phyloP scores from a whole-genome alignment of 148 eudicot species.

The Chenopodium suecicum region DNA sequence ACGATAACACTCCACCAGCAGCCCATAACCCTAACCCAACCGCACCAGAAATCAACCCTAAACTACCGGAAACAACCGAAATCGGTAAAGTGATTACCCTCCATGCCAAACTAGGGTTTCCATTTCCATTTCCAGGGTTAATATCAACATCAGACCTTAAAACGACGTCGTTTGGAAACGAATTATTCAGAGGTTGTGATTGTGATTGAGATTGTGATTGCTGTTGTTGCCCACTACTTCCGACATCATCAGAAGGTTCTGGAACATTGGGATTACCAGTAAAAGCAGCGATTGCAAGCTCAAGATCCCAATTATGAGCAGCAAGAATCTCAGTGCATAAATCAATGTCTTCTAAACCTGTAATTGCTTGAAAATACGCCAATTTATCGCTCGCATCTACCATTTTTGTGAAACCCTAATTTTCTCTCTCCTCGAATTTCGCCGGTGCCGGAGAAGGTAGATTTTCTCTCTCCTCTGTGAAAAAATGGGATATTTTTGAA shows the following conservation, averaged over 20 bases:
- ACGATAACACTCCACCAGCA: conserved; percentile 73
- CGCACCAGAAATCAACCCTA: conserved; percentile 80
- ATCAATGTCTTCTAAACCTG: conserved; percentile 79
- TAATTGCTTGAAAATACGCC: conserved; percentile 82
- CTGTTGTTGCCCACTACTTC: not conserved
- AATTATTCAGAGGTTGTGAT: not conserved
- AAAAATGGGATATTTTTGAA: not conserved
- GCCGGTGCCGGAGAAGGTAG: not conserved
- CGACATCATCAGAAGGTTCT: conserved; percentile 15
- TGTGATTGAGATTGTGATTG: too few species aligned
- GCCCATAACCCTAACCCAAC: conserved; percentile 86
- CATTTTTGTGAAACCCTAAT: conserved; percentile 32
- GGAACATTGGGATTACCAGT: conserved; percentile 36
- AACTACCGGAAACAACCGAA: conserved; percentile 62
- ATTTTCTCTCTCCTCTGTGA: not conserved
- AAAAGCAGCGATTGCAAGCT: conserved; percentile 70
- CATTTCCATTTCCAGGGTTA: conserved; percentile 4
- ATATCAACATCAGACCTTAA: conserved; percentile 26
- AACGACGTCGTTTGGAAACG: conserved; percentile 10
- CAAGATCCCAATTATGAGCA: conserved; percentile 94
- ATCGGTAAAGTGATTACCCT: conserved; percentile 73
- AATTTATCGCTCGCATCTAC: conserved; percentile 68
- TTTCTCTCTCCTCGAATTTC: not conserved
- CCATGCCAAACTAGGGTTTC: conserved; percentile 65
- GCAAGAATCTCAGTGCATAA: conserved; percentile 86